These are phyloP conservation scores for Aulographum hederae DNA, from an alignment of 2,329 filamentous ascomycete species.

Conservation along the genomic window DNA sequence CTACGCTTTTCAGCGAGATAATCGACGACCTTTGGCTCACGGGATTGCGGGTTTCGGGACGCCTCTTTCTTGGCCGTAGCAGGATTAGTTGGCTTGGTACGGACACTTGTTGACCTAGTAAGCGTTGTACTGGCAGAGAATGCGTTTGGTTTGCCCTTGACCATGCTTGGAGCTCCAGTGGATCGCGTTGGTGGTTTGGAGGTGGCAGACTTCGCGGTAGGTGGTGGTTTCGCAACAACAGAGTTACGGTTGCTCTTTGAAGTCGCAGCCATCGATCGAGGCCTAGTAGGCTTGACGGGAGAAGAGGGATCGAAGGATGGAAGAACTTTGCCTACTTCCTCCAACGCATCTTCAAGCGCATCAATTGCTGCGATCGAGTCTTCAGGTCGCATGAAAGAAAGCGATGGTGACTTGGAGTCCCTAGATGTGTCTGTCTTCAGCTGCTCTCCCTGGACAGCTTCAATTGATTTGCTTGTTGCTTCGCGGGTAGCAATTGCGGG, in stretches of 20 bases:
- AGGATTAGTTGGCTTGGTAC: conserved; percentile 2
- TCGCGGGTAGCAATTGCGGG: neutral
- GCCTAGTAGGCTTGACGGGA: conserved; percentile 3
- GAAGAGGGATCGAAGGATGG: conserved; percentile 14
- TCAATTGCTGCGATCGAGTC: conserved; percentile 32
- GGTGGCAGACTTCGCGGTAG: neutral
- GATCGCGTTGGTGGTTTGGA: conserved; percentile 1
- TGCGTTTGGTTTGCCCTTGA: no score
- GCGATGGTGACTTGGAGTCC: neutral
- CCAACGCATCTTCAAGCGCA: conserved; percentile 31
- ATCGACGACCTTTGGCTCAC: conserved; percentile 9
- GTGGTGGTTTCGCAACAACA: neutral
- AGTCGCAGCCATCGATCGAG: conserved; percentile 3
- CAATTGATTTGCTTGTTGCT: neutral
- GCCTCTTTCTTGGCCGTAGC: conserved; percentile 3
- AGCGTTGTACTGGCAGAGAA: conserved; percentile 1
- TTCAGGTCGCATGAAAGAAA: conserved; percentile 16
- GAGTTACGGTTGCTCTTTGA: neutral
- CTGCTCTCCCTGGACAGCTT: neutral
- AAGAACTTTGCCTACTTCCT: conserved; percentile 24
- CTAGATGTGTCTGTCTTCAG: neutral
- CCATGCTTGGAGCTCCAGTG: neutral
- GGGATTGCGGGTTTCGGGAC: no score
- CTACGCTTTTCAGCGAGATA: conserved; percentile 24
- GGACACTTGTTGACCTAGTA: conserved; percentile 2